Evolutionary conservation across 768 basidiomycete genomes (phyloP), one percentile per base, ranked within the genome.

Genomic region (Xanthoconium purpureum): DNA sequence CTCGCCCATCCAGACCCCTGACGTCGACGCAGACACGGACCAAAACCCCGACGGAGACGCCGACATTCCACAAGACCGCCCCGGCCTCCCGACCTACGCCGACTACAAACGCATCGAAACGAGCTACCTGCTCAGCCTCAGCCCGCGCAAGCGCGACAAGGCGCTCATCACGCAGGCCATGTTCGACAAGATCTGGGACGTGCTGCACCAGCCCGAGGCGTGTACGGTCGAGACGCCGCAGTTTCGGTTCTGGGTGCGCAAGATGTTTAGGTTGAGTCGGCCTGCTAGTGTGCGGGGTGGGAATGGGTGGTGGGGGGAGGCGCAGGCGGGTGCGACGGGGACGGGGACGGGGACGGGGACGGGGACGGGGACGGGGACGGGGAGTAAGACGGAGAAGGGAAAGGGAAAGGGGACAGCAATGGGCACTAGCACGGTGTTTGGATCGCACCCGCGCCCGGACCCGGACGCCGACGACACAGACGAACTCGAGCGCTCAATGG

Each of bases 191-290:
- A 84, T 91, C 70, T 85, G 86, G 80, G 80, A 83, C 60, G 83
- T 87, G 20, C 75, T 91, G 28, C 77, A 80, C 37, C 72, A 80
- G 52, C 82, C 83, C 7, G 75, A 78, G 1, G 69, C 74, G 29
- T 75, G 74, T 24, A 74, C 77, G 56, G 56, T 77, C 50, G 71
- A 70, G 42, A 84, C 81, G 3, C 80, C 88, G 1, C 88, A 90
- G 65, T 91, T 91, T 69, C 80, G 88, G 40, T 89, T 85, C 71
- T 91, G 89, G 89, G 89, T 84, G 13, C 84, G 88, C 64, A 89
- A 88, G 76, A 91, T 87, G 84, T 92, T 92, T 67, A 75, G 71
- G 43, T 63, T 86, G 8, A 76, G 77, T 61, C 73, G 73, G 43
- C 58, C 52, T 2, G 18, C n/a, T 5, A n/a, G 32, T 52, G 37